These are phyloP conservation scores for Cyclotella atomus DNA, from an alignment of 108 stramenopile species.

Conservation along the genomic window DNA sequence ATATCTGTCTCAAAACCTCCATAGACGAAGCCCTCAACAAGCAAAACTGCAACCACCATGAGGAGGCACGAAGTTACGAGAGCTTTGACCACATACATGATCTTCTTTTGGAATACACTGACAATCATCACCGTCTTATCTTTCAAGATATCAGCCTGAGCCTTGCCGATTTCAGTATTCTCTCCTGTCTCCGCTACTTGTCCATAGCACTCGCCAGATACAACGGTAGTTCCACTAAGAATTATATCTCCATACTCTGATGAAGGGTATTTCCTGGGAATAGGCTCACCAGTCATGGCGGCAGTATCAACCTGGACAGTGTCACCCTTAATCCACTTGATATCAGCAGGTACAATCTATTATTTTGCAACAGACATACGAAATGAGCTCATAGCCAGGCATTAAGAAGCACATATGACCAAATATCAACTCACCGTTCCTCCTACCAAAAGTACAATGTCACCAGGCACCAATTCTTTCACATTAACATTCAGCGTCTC, in stretches of 20 bases:
- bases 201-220: slow-evolving; percentile 74
- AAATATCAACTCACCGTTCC: slow-evolving; percentile 59
- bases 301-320: slow-evolving; percentile 73
- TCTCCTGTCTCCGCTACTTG: slow-evolving; percentile 63
- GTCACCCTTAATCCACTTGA: slow-evolving; percentile 74
- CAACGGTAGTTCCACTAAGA: slow-evolving; percentile 65
- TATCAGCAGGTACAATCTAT: slow-evolving; percentile 81
- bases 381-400: too few relatives aligned
- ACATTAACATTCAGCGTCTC: slow-evolving; percentile 41
- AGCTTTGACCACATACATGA: slow-evolving; percentile 69
- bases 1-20: slow-evolving; percentile 48
- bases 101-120: slow-evolving; percentile 72
- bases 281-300: slow-evolving; percentile 82
- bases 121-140: slow-evolving; percentile 70
- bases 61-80: slow-evolving; percentile 56
- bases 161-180: slow-evolving; percentile 78
- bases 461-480: slow-evolving; percentile 81
- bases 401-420: too few relatives aligned
- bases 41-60: slow-evolving; percentile 66
- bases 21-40: slow-evolving; percentile 58
- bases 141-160: slow-evolving; percentile 67
- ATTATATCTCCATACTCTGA: slow-evolving; percentile 55
- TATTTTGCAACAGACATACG: too few relatives aligned
- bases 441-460: slow-evolving; percentile 74
- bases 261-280: slow-evolving; percentile 67